Conservation (phyloP, 495 filamentous ascomycete genomes). For the Polyplosphaeria fusca region DNA sequence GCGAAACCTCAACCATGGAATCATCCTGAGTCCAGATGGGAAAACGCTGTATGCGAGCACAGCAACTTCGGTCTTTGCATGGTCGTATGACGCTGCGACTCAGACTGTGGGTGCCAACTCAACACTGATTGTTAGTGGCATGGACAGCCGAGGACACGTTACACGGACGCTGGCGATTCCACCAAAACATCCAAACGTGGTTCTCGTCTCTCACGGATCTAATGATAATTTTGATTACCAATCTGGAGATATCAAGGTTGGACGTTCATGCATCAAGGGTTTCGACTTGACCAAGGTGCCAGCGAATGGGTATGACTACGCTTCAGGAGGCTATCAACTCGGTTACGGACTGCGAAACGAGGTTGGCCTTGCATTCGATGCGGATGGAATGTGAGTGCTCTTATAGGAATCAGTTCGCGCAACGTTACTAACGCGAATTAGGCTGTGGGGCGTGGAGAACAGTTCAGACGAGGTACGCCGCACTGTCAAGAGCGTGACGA, state of each 20-base stretch:
- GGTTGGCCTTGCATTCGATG: slow-evolving; percentile 29
- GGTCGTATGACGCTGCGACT: slow-evolving; percentile 20
- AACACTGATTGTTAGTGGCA: slow-evolving; percentile 13
- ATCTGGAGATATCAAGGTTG: slow-evolving; percentile 17
- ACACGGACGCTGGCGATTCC: slow-evolving; percentile 22
- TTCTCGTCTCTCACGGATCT: slow-evolving; percentile 30
- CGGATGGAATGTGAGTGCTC: slow-evolving; percentile 24
- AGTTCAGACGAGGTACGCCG: slow-evolving; percentile 28
- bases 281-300: slow-evolving; percentile 26
- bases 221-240: slow-evolving; percentile 31
- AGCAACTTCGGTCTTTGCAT: slow-evolving; percentile 18
- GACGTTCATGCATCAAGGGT: slow-evolving; percentile 24
- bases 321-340: slow-evolving; percentile 20
- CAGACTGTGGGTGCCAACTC: neutral
- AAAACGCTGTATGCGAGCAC: slow-evolving; percentile 33
- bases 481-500: neutral
- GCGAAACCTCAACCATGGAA: slow-evolving; percentile 30
- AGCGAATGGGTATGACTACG: slow-evolving; percentile 21
- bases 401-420: too few species aligned
- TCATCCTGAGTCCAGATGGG: slow-evolving; percentile 23
- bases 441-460: slow-evolving; percentile 33
- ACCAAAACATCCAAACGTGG: slow-evolving; percentile 24
- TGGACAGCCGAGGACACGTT: slow-evolving; percentile 25
- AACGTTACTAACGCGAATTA: neutral
- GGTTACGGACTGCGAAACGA: slow-evolving; percentile 31